phyloP scores from a whole-genome alignment of 2,329 filamentous ascomycete genomes.

The Xylariaceae sp. region DNA sequence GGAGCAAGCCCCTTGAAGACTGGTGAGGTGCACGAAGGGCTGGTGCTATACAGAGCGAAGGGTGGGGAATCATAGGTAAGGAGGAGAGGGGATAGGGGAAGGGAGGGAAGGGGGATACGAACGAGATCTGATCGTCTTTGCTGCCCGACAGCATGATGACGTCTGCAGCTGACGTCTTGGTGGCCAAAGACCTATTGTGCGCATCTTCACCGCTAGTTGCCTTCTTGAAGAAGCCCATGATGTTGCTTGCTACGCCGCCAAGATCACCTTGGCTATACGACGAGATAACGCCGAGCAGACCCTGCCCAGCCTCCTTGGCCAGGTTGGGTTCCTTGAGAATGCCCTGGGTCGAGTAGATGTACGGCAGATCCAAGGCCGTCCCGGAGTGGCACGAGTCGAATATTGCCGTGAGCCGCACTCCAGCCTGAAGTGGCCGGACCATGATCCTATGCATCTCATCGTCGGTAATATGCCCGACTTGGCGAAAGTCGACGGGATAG shows the following conservation, averaged over 20 bases:
- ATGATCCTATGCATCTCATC: conserved; percentile 74
- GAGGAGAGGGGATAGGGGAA: conserved; percentile 6
- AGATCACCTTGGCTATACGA: conserved; percentile 82
- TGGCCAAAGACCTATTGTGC: conserved; percentile 74
- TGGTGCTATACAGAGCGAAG: conserved; percentile 1
- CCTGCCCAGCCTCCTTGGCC: conserved; percentile 71
- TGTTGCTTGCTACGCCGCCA: conserved; percentile 69
- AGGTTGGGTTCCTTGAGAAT: conserved; percentile 76
- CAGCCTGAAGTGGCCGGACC: conserved; percentile 70
- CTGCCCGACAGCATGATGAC: conserved; percentile 98
- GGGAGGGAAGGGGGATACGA: conserved; percentile 37
- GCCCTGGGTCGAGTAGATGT: conserved; percentile 75
- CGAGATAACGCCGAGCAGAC: conserved; percentile 65
- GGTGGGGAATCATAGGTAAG: conserved; percentile 5
- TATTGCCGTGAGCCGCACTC: conserved; percentile 78
- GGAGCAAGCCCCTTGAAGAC: conserved; percentile 7
- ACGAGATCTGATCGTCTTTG: conserved; percentile 92
- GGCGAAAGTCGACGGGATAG: conserved; percentile 68
- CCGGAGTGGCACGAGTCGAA: conserved; percentile 80
- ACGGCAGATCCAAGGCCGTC: conserved; percentile 70
- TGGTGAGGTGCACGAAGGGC: conserved; percentile 6
- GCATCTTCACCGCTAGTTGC: conserved; percentile 70
- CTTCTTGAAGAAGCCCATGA: conserved; percentile 84
- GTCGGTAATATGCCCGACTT: conserved; percentile 68
- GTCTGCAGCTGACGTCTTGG: conserved; percentile 90